Evolutionary conservation across 176 grass and related monocot genomes (phyloP).

Genomic region (Typha latifolia): DNA sequence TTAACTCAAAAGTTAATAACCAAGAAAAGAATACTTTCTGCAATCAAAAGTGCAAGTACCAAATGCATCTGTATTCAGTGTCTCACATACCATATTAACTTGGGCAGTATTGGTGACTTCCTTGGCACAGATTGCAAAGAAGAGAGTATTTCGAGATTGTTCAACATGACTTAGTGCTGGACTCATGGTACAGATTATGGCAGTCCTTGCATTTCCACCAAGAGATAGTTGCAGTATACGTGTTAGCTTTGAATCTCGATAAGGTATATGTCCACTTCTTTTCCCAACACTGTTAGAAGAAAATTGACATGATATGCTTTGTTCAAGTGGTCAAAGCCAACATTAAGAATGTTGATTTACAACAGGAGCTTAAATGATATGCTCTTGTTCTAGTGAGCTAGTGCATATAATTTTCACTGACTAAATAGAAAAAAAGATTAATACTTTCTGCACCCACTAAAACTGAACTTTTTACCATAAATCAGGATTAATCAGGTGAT

Average conservation of each 20-base stretch:
- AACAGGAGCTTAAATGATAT: no score
- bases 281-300: conserved; percentile 56
- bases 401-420: no score
- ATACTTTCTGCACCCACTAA: no score
- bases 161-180: conserved; percentile 72
- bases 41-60: background rate
- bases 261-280: conserved; percentile 82
- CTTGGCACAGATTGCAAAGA: conserved; percentile 91
- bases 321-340: no score
- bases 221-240: conserved; percentile 91
- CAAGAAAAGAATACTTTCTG: background rate
- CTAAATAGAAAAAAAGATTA: no score
- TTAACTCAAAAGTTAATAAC: conserved; percentile 1
- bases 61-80: background rate
- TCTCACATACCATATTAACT: conserved; percentile 79
- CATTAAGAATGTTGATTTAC: no score
- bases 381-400: no score
- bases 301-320: conserved; percentile 15
- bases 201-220: conserved; percentile 93
- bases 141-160: conserved; percentile 89
- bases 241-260: conserved; percentile 88
- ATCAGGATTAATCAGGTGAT: no score
- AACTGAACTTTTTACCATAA: no score
- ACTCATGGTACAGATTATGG: conserved; percentile 98
- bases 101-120: conserved; percentile 84